Base-by-base conservation (phyloP, 169 alveolate genomes). In the Plasmodium gaboni region DNA sequence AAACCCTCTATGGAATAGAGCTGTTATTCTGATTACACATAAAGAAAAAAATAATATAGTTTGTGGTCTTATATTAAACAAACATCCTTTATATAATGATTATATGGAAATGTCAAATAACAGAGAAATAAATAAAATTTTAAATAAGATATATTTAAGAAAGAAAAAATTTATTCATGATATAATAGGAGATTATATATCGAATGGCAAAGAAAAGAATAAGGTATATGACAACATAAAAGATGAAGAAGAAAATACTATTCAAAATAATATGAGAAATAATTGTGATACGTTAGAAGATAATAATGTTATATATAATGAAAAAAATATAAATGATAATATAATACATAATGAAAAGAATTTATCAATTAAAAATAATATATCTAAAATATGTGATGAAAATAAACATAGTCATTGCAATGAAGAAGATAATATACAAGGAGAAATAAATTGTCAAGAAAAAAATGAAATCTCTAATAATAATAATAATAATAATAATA, bases 21-120 rank as follows among this genome's bases (percentile, higher is more conserved):
- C 91, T 2, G 76, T 83, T 10, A 83, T 83, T 15, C 51, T 83
- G 26, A 83, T 83, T 2, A 83, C 91, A 1, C 83, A 83, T 8
- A 61, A 72, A 24, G 91, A 83, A 19, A 83, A 83, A 71, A 83
- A 72, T 51, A 83, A 83, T 72, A 48, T 83, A 15, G 91, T 83
- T 12, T 83, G 83, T 57, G 91, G 91, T 12, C 44, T 83, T 26
- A 83, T 83, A 5, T 53, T 83, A 67, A 83, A 83, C 8, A 83
- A 83, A 48, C 91, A 83, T 68, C 91, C 91, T 26, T 55, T 83
- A 28, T 83, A 83, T 17, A 83, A 48, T 17, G 55, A 71, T 61
- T 55, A 67, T 15, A 63, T 68, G 68, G 72, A 72, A 1, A 19
- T 83, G 5, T 28, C 83, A 15, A 83, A 67, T 26, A 72, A 83